Base-by-base conservation (phyloP, 2,329 filamentous ascomycete genomes). In the Sclerotinia spermophila region DNA sequence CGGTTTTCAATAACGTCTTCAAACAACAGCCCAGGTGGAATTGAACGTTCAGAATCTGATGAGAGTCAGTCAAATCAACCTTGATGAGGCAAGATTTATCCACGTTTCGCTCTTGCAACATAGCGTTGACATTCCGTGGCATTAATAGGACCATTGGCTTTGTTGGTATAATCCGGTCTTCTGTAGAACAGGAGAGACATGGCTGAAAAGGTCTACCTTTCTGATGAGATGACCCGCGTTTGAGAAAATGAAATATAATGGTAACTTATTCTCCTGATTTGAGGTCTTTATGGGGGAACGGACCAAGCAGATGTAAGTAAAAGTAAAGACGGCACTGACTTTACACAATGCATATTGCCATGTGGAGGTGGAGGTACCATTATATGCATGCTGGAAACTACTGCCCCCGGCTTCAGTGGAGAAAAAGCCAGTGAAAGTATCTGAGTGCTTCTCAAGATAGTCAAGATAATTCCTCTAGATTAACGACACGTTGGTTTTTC, bases 1-100 rank as follows among this genome's bases (percentile, higher is more conserved):
- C 88, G 91, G n/a, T 91, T 90, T 62, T 84, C 84, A 74, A 94
- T 87, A 79, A 95, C 93, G 73, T 86, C 89, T 77, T 95, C 92
- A 77, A 95, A 94, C 1, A 88, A 86, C 42, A 95, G 83, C 3
- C 90, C 90, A 33, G 89, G 84, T 0, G 91, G 91, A 73, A 94
- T 92, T 38, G 90, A 87, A 69, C 83, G 62, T 61, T 76, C 72
- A 24, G 74, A 75, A 35, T 76, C 75, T 72, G 10, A 38, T n/a
- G n/a, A 27, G 5, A 8, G 21, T 35, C 48, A 42, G 35, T 61
- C 67, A 51, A 45, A 40, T 45, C 6, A n/a, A 38, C 35, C n/a
- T 42, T 19, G 19, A 33, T 33, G 38, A 53, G n/a, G 21, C 19
- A 21, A 33, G 35, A 38, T 15, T 21, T n/a, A 69, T 71, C 45